Conservation (phyloP, 495 filamentous ascomycete species). For the Penicillium nucicola region DNA sequence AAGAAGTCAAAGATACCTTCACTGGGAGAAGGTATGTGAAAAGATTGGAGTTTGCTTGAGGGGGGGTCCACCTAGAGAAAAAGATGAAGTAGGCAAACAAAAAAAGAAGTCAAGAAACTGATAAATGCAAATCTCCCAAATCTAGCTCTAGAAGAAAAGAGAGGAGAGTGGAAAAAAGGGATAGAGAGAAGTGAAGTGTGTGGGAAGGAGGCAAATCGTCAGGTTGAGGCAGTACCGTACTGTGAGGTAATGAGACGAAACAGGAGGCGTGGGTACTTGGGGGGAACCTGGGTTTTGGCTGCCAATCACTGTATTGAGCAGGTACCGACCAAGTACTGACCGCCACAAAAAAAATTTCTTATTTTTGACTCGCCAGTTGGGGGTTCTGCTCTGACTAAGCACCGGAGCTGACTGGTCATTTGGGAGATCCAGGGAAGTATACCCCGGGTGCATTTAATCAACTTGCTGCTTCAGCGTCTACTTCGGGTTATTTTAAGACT, state of each 20-base stretch:
- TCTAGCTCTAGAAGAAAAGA: conserved; percentile 43
- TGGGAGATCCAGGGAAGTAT: too few relatives aligned
- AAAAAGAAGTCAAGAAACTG: conserved; percentile 19
- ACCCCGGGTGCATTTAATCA: too few relatives aligned
- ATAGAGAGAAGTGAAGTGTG: conserved; percentile 29
- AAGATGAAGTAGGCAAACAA: conserved; percentile 18
- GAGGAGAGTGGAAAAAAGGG: conserved; percentile 28
- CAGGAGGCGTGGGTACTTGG: not conserved
- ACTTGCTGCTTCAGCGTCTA: too few relatives aligned
- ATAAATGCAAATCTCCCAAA: conserved; percentile 37
- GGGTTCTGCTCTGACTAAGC: conserved; percentile 14
- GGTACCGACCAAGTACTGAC: conserved; percentile 1
- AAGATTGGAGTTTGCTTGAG: conserved; percentile 14
- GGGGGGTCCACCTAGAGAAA: conserved; percentile 20
- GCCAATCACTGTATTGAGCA: not conserved
- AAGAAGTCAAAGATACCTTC: conserved; percentile 13
- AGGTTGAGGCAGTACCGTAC: conserved; percentile 5
- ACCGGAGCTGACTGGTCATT: not conserved
- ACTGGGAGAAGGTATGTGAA: conserved; percentile 14
- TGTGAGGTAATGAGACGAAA: not conserved
- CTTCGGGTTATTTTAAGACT: not conserved
- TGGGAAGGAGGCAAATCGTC: conserved; percentile 32
- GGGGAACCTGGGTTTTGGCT: not conserved
- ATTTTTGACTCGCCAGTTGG: conserved; percentile 8
- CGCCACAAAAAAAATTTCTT: conserved; percentile 11